Base-by-base conservation (phyloP, 1,284 basidiomycete genomes). In the Porogramme epimiltina region DNA sequence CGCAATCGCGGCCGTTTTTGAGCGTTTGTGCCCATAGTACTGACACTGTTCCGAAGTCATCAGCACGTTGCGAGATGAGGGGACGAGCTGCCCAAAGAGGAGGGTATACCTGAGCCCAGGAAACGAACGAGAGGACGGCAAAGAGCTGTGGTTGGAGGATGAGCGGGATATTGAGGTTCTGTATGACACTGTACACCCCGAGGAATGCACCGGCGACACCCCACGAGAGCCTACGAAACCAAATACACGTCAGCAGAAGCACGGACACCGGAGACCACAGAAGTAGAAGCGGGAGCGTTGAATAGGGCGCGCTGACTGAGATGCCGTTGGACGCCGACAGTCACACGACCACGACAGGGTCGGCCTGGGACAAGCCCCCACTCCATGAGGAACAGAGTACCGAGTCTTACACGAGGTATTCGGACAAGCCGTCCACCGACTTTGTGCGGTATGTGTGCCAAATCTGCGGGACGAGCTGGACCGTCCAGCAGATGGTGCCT, bases 121-220 rank as follows among this genome's bases (percentile, higher is more conserved):
- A 86, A 16, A 87, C 58, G 10, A 86, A 73, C 2, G 77, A 74
- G 16, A 93, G 72, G 16, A 77, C 71, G 0, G 81, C 82, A 60
- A 93, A 91, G 0, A 87, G 64, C 61, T 93, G 90, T 2, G 89
- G 89, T 64, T 93, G 89, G 1, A 87, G 54, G 42, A 86, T 83
- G 34, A 91, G 77, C 0, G 90, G 89, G 19, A 92, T 81, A 62
- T 86, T 91, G 47, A 91, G 73, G 51, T 82, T 70, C 61, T 88
- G 83, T 0, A 85, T 73, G 39, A 92, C 77, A 18, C 74, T 73
- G 62, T 93, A 93, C 10, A 83, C 76, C 19, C 87, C 89, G 19
- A 91, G 73, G 59, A 87, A 85, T 13, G 81, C 67, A 0, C 79
- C 77, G 0, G 86, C 75, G 15, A 82, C 62, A 1, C 80, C 83